Evolutionary conservation across 257 asterid species (phyloP).

Genomic region (Solanum dulcamara): DNA sequence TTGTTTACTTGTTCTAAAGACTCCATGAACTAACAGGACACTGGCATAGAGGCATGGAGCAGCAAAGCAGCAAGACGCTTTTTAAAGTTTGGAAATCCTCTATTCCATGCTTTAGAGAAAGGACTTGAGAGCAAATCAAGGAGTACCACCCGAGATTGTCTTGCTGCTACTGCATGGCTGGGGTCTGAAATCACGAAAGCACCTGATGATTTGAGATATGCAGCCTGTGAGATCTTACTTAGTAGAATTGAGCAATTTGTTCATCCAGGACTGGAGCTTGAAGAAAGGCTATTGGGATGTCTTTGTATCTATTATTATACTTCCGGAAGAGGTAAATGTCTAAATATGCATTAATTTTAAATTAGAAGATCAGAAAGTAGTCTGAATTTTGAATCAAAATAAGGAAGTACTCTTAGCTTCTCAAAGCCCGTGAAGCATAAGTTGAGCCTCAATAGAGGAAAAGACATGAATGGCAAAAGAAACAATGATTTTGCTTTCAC

Average conservation of each 20-base stretch:
- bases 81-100: conserved; percentile 35
- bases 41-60: conserved; percentile 65
- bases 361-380: not conserved
- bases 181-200: conserved; percentile 73
- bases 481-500: not conserved
- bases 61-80: conserved; percentile 48
- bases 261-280: conserved; percentile 88
- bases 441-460: not conserved
- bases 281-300: conserved; percentile 85
- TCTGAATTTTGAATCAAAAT: not conserved
- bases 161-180: conserved; percentile 63
- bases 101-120: conserved; percentile 55
- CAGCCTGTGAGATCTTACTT: conserved; percentile 63
- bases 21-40: conserved; percentile 33
- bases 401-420: not conserved
- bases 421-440: not conserved
- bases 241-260: conserved; percentile 52
- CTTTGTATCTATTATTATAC: conserved; percentile 77
- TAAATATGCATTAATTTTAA: not conserved
- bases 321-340: conserved; percentile 55
- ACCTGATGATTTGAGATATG: conserved; percentile 52
- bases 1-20: not conserved
- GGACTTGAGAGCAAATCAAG: conserved; percentile 60
- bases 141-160: conserved; percentile 61
- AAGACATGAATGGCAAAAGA: not conserved